Base-by-base conservation (phyloP, 1,284 basidiomycete genomes). In the Macrocystidia cucumis region DNA sequence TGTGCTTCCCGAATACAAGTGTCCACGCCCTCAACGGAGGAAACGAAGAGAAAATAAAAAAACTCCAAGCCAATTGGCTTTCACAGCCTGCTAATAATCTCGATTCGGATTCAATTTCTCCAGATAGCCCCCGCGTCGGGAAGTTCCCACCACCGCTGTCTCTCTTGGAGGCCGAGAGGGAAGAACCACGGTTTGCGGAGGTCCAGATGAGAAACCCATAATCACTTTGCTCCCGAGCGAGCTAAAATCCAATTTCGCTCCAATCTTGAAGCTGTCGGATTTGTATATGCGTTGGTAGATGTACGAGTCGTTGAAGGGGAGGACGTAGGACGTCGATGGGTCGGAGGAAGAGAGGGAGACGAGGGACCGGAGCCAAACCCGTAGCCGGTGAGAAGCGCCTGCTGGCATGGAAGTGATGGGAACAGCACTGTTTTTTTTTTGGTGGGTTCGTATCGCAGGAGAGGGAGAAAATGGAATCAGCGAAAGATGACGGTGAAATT, bases 211-310 rank as follows among this genome's bases (percentile, higher is more conserved):
- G 34, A 63, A 61, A 6, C 62, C 76, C 56, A 75, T 68, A 8
- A 72, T 48, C 49, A 73, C 54, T 44, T 63, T 69, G 26, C 44
- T 46, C 4, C 68, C 62, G 23, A 75, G 48, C 0, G 61, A 50
- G 9, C 61, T 57, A 39, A 79, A 79, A 39, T 69, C 60, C 17
- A 78, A 63, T 17, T 57, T 49, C 0, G 60, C 62, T 7, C 77
- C 74, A n/a, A 78, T 48, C 45, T 73, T 76, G 50, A 78, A 72
- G n/a, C 56, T 50, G 46, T 79, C 75, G 11, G 59, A 60, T 50
- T 75, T 74, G 65, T 67, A 78, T 44, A 79, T 57, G 11, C 76
- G 69, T 44, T 78, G 74, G 48, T 71, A 78, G 37, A 74, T 54
- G 44, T 65, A 67, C 1, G 70, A 65, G 33, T 67, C 62, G 44